phyloP scores from a whole-genome alignment of 306 rosid genomes.

The Myrica gale region DNA sequence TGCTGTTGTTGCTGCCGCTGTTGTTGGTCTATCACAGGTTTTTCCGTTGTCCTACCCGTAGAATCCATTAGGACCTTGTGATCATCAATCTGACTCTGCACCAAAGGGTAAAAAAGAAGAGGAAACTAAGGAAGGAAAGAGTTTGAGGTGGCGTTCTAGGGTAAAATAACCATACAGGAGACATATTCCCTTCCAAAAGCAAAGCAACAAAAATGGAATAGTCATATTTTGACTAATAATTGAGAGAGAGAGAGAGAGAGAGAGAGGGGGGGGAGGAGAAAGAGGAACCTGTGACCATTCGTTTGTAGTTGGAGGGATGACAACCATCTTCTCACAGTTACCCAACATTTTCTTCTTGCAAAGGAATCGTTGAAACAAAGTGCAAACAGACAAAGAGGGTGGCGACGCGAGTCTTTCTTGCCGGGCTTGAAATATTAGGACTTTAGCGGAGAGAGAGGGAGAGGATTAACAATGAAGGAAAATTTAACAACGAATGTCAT shows the following conservation, averaged over 20 bases:
- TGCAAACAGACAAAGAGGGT: conserved; percentile 70
- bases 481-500: background rate
- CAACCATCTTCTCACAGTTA: conserved; percentile 56
- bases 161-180: conserved; percentile 49
- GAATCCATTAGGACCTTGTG: conserved; percentile 53
- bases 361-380: conserved; percentile 62
- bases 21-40: conserved; percentile 50
- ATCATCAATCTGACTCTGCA: conserved; percentile 52
- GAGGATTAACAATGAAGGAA: conserved; percentile 1
- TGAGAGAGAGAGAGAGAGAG: conserved; percentile 46
- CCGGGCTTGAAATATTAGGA: conserved; percentile 37
- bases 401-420: conserved; percentile 44
- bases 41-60: conserved; percentile 51
- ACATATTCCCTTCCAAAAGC: conserved; percentile 85
- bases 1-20: conserved; percentile 42
- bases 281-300: conserved; percentile 73
- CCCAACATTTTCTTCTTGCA: conserved; percentile 50
- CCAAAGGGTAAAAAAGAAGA: background rate
- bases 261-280: conserved; percentile 25
- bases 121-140: conserved; percentile 14
- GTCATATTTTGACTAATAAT: conserved; percentile 76
- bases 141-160: conserved; percentile 45
- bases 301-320: conserved; percentile 51
- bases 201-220: conserved; percentile 65
- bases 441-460: conserved; percentile 6